A percentile compares a stretch with the other conserved stretches of the same genome.
Conservation (phyloP, 257 asterid genomes). For the Solanum bulbocastanum region DNA sequence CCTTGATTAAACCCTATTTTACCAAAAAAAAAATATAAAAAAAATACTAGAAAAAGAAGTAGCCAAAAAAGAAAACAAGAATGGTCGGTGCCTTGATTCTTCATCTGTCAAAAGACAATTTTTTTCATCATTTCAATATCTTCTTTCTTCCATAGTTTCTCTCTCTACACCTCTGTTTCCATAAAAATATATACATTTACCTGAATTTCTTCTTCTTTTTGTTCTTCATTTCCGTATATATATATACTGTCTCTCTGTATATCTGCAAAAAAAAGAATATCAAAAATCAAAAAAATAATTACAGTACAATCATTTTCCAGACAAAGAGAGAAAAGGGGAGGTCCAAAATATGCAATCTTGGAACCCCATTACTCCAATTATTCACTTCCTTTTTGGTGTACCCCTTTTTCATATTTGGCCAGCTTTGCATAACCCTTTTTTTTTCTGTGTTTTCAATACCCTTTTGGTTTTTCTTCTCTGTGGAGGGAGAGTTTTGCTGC, state of each 20-base stretch:
- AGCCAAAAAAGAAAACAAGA: not conserved
- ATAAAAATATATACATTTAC: not conserved
- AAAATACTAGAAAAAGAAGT: too few species aligned
- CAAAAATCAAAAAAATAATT: not conserved
- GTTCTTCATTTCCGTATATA: not conserved
- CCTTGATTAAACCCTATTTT: not conserved
- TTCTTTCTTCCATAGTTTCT: not conserved
- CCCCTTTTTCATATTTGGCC: not conserved
- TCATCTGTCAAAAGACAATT: not conserved
- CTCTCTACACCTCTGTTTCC: not conserved
- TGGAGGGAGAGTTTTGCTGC: not conserved
- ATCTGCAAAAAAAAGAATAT: not conserved
- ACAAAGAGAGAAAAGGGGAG: not conserved
- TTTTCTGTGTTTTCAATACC: not conserved
- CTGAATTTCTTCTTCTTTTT: not conserved
- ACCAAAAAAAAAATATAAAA: not conserved
- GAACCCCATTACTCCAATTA: not conserved
- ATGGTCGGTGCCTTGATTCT: not conserved
- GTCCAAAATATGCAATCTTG: not conserved
- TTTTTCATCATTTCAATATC: not conserved
- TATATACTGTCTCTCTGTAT: not conserved
- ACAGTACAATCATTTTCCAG: not conserved
- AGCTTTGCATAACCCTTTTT: not conserved
- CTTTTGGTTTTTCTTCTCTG: not conserved
- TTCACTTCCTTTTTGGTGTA: not conserved